phyloP scores from a whole-genome alignment of 306 rosid genomes.

The Macrotyloma uniflorum region DNA sequence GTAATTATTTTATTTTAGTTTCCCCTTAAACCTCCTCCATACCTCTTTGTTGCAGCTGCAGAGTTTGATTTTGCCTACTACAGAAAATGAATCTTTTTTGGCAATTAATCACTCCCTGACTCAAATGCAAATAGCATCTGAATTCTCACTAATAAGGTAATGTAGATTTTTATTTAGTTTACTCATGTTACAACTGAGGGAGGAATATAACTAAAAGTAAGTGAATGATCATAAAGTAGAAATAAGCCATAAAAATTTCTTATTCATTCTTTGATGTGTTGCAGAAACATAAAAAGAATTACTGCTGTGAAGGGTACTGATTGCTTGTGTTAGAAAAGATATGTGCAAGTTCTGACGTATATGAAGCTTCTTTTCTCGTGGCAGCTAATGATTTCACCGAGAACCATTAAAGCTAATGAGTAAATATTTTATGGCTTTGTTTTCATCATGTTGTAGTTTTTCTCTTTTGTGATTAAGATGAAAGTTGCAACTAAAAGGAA shows the following conservation, averaged over 20 bases:
- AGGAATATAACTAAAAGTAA: conserved; percentile 13
- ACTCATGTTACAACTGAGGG: background rate
- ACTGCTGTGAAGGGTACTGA: conserved; percentile 56
- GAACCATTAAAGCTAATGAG: conserved; percentile 36
- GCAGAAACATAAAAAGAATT: conserved; percentile 46
- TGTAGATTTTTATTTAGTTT: conserved; percentile 6
- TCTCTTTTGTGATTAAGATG: conserved; percentile 35
- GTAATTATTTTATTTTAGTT: conserved; percentile 33
- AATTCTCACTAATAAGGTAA: conserved; percentile 41
- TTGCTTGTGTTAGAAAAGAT: conserved; percentile 44
- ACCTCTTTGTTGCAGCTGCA: conserved; percentile 49
- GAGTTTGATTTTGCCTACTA: conserved; percentile 38
- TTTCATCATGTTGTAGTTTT: conserved; percentile 1
- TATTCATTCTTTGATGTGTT: conserved; percentile 29
- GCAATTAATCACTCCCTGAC: background rate
- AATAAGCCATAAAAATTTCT: conserved; percentile 31
- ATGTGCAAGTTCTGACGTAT: conserved; percentile 46
- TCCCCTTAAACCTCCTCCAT: conserved; percentile 36
- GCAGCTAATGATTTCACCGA: conserved; percentile 53
- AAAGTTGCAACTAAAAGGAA: conserved; percentile 42
- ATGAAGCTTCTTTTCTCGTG: conserved; percentile 45
- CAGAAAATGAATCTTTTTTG: conserved; percentile 33
- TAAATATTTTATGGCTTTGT: conserved; percentile 4
- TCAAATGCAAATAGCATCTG: conserved; percentile 29
- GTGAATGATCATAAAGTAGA: conserved; percentile 30